Base-by-base conservation (phyloP, 1,284 basidiomycete species). In the Irpex lacteus region DNA sequence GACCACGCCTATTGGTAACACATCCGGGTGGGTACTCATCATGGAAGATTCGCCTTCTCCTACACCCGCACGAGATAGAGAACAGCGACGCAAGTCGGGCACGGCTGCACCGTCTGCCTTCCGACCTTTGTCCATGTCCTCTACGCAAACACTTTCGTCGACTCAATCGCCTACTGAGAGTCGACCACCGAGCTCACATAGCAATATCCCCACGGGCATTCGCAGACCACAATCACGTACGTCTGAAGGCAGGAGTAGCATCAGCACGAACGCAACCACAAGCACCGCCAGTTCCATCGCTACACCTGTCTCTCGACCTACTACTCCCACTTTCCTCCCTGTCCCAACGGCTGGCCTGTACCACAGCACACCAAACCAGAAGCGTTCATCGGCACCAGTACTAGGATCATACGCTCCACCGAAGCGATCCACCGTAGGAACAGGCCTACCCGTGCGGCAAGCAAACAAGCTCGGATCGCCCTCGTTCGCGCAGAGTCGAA, bases 41-140 rank as follows among this genome's bases (percentile, higher is more conserved):
- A 91, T 91, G 90, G 90, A 92, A 67, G 91, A 91, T 69, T 86
- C 88, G 0, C 89, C 90, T 15, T 87, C 87, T n/a, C 89, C 88
- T 18, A 79, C 79, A n/a, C 89, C 88, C 19, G 79, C 78, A 47
- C 88, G 86, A 72, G 78, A 82, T 59, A 77, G 80, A 66, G 82
- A 84, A 60, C 82, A 83, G 65, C 80, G 88, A 64, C 81, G 88
- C 68, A 74, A 82, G 9, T 88, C 89, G 8, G 90, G 85, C 67
- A 86, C 89, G 21, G 63, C 69, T 63, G 71, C 73, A 9, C 71
- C 75, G 26, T 72, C 73, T 8, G 56, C 74, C 4, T 76, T 75
- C 70, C 74, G 70, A 38, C 69, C 74, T 15, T 66, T 72, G 18
- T 65, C 80, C 6, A 79, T 79, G 15, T 73, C 75, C n/a, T 71